Evolutionary conservation across 2,329 filamentous ascomycete species (phyloP).

Genomic region (Arthrocladium fulminans): DNA sequence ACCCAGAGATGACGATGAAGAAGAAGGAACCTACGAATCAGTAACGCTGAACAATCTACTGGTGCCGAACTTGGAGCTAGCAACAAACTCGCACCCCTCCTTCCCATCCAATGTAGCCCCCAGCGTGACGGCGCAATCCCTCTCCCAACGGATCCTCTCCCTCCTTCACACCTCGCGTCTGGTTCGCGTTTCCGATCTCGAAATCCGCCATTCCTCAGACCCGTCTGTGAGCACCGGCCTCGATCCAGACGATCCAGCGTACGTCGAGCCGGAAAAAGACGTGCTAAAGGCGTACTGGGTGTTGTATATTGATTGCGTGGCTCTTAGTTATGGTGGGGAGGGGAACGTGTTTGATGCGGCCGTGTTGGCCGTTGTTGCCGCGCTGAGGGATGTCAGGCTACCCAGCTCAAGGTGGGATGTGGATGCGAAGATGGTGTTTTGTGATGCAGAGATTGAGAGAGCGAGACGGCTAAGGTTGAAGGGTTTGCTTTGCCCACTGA

Average conservation of each 20-base stretch:
- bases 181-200: conserved; percentile 57
- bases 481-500: conserved; percentile 65
- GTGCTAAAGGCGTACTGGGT: conserved; percentile 79
- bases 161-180: conserved; percentile 64
- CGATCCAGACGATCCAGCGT: conserved; percentile 27
- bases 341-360: conserved; percentile 67
- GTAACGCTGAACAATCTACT: conserved; percentile 53
- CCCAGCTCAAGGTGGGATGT: conserved; percentile 75
- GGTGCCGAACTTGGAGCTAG: conserved; percentile 87
- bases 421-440: conserved; percentile 71
- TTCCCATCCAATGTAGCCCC: conserved; percentile 66
- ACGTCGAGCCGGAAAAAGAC: conserved; percentile 31
- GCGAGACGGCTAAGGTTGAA: conserved; percentile 51
- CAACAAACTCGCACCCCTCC: conserved; percentile 82
- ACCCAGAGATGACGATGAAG: conserved; percentile 14
- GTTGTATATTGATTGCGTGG: conserved; percentile 89
- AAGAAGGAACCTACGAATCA: conserved; percentile 33
- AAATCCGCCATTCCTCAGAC: conserved; percentile 57
- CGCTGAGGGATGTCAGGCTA: conserved; percentile 66
- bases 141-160: conserved; percentile 70
- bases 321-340: conserved; percentile 77
- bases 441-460: conserved; percentile 52
- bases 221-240: conserved; percentile 36
- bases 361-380: conserved; percentile 75
- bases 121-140: conserved; percentile 67